phyloP scores from a whole-genome alignment of 176 grass and related monocot genomes.

The Ensete ventricosum region DNA sequence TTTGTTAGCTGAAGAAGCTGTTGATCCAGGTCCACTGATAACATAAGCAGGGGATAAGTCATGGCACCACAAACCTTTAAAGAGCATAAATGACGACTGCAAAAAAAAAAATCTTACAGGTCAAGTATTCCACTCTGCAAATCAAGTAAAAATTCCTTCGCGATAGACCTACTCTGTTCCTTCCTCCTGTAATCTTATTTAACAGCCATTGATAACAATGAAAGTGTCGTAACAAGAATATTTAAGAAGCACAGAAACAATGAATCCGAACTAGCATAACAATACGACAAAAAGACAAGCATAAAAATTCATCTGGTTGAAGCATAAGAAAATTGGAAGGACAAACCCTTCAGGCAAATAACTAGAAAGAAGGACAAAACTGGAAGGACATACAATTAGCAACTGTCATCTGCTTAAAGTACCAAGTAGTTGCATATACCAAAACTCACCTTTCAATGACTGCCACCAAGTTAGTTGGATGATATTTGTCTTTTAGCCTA shows the following conservation, averaged over 20 bases:
- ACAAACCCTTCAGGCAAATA: neutral
- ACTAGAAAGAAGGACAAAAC: neutral
- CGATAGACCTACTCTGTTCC: constrained; percentile 32
- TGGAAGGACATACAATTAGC: neutral
- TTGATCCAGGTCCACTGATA: constrained; percentile 65
- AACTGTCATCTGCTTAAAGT: neutral
- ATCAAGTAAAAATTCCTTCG: constrained; percentile 90
- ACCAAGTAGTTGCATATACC: constrained; percentile 12
- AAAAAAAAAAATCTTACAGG: constrained; percentile 47
- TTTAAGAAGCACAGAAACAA: neutral
- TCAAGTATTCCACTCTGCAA: constrained; percentile 85
- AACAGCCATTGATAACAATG: neutral
- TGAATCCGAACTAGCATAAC: neutral
- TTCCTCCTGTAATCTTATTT: constrained; percentile 30
- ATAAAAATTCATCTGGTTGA: neutral
- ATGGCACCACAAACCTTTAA: neutral
- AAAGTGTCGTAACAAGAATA: neutral
- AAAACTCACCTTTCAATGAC: constrained; percentile 87
- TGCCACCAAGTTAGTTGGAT: constrained; percentile 83
- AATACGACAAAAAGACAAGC: neutral
- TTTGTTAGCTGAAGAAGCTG: constrained; percentile 34
- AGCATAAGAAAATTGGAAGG: neutral
- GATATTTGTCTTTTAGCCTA: constrained; percentile 98
- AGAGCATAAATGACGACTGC: constrained; percentile 1
- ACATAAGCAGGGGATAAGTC: neutral